Conservation (phyloP, 2,329 filamentous ascomycete species). For the Corniculantispora saksenae region DNA sequence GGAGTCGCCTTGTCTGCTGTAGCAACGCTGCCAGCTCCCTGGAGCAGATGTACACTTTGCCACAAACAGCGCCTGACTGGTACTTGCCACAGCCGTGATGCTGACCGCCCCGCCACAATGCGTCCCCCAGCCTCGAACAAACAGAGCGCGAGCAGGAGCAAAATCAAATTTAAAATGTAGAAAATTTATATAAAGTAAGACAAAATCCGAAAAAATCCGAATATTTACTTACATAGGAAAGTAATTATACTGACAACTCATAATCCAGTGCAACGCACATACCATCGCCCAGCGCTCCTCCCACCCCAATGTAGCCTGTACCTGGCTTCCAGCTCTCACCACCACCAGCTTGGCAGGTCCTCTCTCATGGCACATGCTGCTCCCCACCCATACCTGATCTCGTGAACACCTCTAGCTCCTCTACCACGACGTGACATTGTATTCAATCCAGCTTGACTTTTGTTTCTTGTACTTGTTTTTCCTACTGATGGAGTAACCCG, state of each 20-base stretch:
- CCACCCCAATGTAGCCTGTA: background rate
- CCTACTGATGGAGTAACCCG: background rate
- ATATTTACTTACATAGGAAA: too few species aligned
- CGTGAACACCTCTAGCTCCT: constrained; percentile 14
- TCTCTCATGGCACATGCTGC: constrained; percentile 15
- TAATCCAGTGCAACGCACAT: background rate
- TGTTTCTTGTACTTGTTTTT: background rate
- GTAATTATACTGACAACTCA: too few species aligned
- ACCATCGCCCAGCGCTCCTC: background rate
- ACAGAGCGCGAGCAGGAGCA: background rate
- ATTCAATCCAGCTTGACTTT: background rate
- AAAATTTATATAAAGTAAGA: too few species aligned
- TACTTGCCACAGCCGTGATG: background rate
- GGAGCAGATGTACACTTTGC: background rate
- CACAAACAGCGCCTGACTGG: background rate
- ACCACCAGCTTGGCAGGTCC: background rate
- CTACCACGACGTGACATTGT: constrained; percentile 6
- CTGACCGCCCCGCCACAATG: background rate
- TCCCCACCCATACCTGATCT: constrained; percentile 6
- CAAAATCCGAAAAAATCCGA: too few species aligned
- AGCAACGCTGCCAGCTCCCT: background rate
- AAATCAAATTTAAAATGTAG: background rate
- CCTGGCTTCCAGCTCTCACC: background rate
- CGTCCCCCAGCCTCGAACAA: too few species aligned
- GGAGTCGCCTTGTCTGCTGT: background rate